Conservation (phyloP, 148 eudicot genomes). For the Rhododendron williamsianum region DNA sequence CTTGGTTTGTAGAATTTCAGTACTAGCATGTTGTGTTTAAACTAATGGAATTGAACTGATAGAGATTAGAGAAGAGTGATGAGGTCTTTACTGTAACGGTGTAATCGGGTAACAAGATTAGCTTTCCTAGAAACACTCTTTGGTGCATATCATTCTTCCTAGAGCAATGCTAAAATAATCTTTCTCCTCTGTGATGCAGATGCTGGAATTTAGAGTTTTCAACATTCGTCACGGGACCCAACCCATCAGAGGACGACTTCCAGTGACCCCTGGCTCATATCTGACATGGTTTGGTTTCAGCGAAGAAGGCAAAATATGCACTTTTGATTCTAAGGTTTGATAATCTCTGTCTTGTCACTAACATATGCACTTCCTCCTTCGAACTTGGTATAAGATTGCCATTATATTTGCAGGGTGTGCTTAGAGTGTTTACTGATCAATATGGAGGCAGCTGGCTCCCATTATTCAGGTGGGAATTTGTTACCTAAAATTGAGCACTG, state of each 20-base stretch:
- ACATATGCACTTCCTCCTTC: neutral
- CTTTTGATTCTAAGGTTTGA: constrained; percentile 87
- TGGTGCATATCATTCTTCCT: neutral
- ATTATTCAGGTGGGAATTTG: constrained; percentile 65
- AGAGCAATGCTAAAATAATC: neutral
- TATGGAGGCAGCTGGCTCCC: constrained; percentile 97
- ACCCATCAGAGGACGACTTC: constrained; percentile 61
- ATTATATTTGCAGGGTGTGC: constrained; percentile 50
- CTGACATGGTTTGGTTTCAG: constrained; percentile 93
- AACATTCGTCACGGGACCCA: constrained; percentile 58
- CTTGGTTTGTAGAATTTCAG: constrained; percentile 2
- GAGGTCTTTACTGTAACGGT: neutral
- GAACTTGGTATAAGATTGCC: neutral
- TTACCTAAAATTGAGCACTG: neutral
- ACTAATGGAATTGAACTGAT: neutral
- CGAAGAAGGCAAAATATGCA: constrained; percentile 84
- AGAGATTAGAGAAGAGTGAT: neutral
- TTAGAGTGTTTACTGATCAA: constrained; percentile 78
- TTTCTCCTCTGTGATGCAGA: constrained; percentile 36
- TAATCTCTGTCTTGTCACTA: constrained; percentile 8
- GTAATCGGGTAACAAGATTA: neutral
- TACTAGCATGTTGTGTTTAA: neutral
- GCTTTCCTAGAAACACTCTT: neutral
- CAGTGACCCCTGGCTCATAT: constrained; percentile 78
- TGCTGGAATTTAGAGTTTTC: constrained; percentile 80